Percentiles rank a stretch among this genome's conserved stretches.
phyloP scores from a whole-genome alignment of 441 rosid species.

The Adansonia grandidieri region DNA sequence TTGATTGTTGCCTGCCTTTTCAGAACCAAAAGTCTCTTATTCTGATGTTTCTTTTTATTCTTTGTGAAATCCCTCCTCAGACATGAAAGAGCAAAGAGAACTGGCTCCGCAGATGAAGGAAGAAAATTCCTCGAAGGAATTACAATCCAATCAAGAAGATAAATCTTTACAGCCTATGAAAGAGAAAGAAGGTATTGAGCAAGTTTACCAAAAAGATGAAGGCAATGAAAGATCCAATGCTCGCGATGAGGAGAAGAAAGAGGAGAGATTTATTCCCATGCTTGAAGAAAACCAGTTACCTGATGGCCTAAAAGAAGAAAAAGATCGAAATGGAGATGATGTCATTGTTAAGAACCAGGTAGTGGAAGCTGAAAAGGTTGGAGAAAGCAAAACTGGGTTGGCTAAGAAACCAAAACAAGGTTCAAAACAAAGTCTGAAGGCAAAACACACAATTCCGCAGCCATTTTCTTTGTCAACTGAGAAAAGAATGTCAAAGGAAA shows the following conservation, averaged over 20 bases:
- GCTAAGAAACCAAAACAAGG: conserved; percentile 35
- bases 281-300: background rate
- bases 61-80: background rate
- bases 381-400: conserved; percentile 16
- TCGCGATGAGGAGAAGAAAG: background rate
- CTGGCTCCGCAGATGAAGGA: background rate
- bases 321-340: background rate
- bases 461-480: conserved; percentile 45
- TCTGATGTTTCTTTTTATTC: background rate
- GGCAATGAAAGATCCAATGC: background rate
- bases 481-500: conserved; percentile 37
- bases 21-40: background rate
- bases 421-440: conserved; percentile 26
- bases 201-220: background rate
- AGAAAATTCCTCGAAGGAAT: background rate
- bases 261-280: conserved; percentile 9
- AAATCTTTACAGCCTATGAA: background rate
- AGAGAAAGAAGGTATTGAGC: background rate
- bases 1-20: background rate
- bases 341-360: conserved; percentile 7
- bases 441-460: conserved; percentile 40
- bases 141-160: background rate
- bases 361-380: background rate
- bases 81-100: conserved; percentile 5
- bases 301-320: background rate